Percentiles rank a stretch among this genome's conserved stretches.
Conservation (phyloP, 805 yeast genomes). For the Nakazawaea molendinolei region DNA sequence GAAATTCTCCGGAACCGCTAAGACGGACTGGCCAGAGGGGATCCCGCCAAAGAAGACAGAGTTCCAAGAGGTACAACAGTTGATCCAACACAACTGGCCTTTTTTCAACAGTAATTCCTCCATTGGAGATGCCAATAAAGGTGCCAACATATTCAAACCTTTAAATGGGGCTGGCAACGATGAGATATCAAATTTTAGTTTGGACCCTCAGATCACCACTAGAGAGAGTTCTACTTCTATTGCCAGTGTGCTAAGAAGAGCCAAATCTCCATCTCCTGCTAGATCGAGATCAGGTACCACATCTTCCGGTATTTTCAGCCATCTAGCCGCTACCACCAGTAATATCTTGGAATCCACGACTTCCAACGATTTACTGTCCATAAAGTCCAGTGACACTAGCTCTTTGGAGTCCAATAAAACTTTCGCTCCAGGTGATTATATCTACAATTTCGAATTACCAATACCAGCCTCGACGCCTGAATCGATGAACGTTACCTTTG, state of each 20-base stretch:
- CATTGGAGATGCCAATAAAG: conserved; percentile 19
- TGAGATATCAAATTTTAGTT: conserved; percentile 30
- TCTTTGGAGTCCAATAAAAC: conserved; percentile 20
- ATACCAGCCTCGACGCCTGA: conserved; percentile 82
- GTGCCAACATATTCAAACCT: conserved; percentile 41
- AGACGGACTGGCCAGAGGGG: conserved; percentile 98
- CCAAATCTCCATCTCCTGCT: conserved; percentile 18
- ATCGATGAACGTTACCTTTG: conserved; percentile 70
- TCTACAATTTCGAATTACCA: conserved; percentile 87
- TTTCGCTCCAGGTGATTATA: conserved; percentile 84
- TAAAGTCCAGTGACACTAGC: conserved; percentile 16
- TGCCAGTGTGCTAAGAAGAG: conserved; percentile 22
- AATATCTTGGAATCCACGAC: conserved; percentile 9
- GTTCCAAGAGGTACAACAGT: conserved; percentile 54
- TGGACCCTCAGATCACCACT: conserved; percentile 24
- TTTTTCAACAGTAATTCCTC: conserved; percentile 46
- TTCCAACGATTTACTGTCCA: conserved; percentile 16
- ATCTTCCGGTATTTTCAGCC: conserved; percentile 8
- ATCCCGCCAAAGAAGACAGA: conserved; percentile 82
- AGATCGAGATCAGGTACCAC: conserved; percentile 12
- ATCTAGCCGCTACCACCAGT: conserved; percentile 6
- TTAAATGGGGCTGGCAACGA: conserved; percentile 16
- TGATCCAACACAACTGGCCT: conserved; percentile 87
- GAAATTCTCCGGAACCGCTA: conserved; percentile 57
- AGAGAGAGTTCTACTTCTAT: conserved; percentile 17